A percentile compares a stretch with the other conserved stretches of the same genome.
phyloP scores from a whole-genome alignment of 352 stramenopile genomes.

The Peronospora belbahrii region DNA sequence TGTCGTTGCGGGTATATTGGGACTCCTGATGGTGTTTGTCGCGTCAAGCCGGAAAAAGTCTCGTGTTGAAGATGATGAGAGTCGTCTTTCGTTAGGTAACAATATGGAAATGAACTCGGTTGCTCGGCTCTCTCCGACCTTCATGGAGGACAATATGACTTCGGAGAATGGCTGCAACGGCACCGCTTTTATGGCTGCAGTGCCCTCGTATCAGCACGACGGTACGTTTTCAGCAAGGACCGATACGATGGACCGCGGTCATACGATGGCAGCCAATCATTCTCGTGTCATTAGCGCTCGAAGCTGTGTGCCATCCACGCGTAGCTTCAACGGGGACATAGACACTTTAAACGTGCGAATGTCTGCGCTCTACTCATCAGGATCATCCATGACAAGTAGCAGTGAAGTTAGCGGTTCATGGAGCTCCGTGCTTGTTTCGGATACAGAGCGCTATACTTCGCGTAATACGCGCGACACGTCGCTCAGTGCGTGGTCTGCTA shows the following conservation, averaged over 20 bases:
- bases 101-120: conserved; percentile 38
- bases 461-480: conserved; percentile 65
- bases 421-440: conserved; percentile 70
- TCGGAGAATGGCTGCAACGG: conserved; percentile 20
- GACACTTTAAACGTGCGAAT: conserved; percentile 15
- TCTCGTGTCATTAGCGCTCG: conserved; percentile 10
- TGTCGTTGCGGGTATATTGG: conserved; percentile 53
- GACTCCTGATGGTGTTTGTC: conserved; percentile 48
- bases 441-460: conserved; percentile 34
- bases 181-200: conserved; percentile 20
- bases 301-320: conserved; percentile 10
- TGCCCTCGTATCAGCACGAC: conserved; percentile 14
- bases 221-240: conserved; percentile 13
- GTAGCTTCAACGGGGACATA: conserved; percentile 12
- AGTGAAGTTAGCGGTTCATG: conserved; percentile 51
- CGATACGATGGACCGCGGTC: conserved; percentile 12
- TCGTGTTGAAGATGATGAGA: conserved; percentile 41
- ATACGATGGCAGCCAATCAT: conserved; percentile 9
- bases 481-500: conserved; percentile 47
- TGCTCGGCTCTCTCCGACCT: conserved; percentile 44
- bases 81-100: conserved; percentile 34
- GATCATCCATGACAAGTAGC: conserved; percentile 41
- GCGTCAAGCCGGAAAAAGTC: conserved; percentile 59
- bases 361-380: conserved; percentile 27
- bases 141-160: conserved; percentile 37